Conservation (phyloP, 1,284 basidiomycete genomes). For the Cutaneotrichosporon sp. region DNA sequence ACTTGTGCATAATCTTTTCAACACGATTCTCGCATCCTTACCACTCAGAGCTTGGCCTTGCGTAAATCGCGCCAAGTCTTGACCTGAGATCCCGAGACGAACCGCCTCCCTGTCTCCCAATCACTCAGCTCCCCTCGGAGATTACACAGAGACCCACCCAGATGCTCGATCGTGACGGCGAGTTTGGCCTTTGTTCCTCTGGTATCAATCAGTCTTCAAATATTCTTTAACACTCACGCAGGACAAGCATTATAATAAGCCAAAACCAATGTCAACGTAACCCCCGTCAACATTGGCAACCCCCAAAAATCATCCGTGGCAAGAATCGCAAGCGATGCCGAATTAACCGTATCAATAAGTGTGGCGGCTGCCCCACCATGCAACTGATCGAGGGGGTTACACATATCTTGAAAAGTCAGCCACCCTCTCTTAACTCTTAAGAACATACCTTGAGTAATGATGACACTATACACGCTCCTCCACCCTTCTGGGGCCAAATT, state of each 20-base stretch:
- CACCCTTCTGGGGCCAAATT: constrained; percentile 11
- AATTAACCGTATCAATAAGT: constrained; percentile 32
- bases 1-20: too few species aligned
- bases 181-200: constrained; percentile 15
- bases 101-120: constrained; percentile 29
- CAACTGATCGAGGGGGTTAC: constrained; percentile 33
- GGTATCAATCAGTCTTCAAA: too few species aligned
- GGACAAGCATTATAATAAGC: constrained; percentile 34
- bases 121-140: constrained; percentile 19
- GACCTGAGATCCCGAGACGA: constrained; percentile 31
- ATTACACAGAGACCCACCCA: constrained; percentile 16
- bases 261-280: constrained; percentile 36
- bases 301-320: constrained; percentile 44
- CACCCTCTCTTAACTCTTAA: too few species aligned
- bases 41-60: not conserved
- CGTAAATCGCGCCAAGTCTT: constrained; percentile 30
- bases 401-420: constrained; percentile 33
- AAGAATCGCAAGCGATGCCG: constrained; percentile 15
- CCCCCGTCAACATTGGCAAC: constrained; percentile 38
- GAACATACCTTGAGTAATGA: constrained; percentile 13
- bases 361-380: constrained; percentile 44
- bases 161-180: constrained; percentile 17
- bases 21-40: too few species aligned
- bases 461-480: constrained; percentile 8
- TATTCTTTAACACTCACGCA: too few species aligned